These are phyloP conservation scores for Exserohilum turcica DNA, from an alignment of 2,329 filamentous ascomycete species.

Conservation along the genomic window DNA sequence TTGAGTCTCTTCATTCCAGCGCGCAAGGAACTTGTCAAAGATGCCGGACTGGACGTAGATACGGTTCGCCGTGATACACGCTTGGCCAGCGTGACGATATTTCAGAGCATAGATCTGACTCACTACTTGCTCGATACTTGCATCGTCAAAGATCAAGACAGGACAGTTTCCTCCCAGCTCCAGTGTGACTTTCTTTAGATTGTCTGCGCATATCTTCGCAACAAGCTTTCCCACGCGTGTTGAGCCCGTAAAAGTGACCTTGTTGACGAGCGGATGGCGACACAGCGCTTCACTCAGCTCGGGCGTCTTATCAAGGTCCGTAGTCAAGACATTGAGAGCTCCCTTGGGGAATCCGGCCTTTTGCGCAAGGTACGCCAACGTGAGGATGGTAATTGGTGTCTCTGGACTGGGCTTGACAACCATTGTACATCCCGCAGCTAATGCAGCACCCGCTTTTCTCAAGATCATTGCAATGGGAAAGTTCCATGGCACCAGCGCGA, in stretches of 20 bases:
- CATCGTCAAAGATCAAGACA: slow-evolving; percentile 68
- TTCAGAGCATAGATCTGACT: slow-evolving; percentile 56
- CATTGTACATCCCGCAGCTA: slow-evolving; percentile 77
- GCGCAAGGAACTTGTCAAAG: slow-evolving; percentile 64
- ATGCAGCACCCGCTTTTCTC: slow-evolving; percentile 68
- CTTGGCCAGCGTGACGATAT: slow-evolving; percentile 66
- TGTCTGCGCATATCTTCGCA: slow-evolving; percentile 63
- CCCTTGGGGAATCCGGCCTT: slow-evolving; percentile 59
- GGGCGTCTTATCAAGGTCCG: slow-evolving; percentile 61
- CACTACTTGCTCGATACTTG: slow-evolving; percentile 62
- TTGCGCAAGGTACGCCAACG: slow-evolving; percentile 47
- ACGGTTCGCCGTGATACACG: slow-evolving; percentile 68
- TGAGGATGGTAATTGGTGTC: slow-evolving; percentile 48
- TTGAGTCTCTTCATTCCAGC: slow-evolving; percentile 58
- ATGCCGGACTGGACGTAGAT: slow-evolving; percentile 68
- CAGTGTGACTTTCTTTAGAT: slow-evolving; percentile 67
- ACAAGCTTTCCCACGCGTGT: slow-evolving; percentile 67
- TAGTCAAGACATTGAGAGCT: slow-evolving; percentile 66
- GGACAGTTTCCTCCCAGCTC: slow-evolving; percentile 70
- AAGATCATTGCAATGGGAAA: slow-evolving; percentile 72
- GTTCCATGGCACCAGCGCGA: slow-evolving; percentile 74
- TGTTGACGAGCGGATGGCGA: slow-evolving; percentile 64
- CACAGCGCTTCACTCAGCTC: slow-evolving; percentile 60
- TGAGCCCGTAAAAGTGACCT: slow-evolving; percentile 64
- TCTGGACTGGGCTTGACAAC: slow-evolving; percentile 57